Evolutionary conservation across 2,329 filamentous ascomycete species (phyloP).

Genomic region (Aspergillus clavatus): DNA sequence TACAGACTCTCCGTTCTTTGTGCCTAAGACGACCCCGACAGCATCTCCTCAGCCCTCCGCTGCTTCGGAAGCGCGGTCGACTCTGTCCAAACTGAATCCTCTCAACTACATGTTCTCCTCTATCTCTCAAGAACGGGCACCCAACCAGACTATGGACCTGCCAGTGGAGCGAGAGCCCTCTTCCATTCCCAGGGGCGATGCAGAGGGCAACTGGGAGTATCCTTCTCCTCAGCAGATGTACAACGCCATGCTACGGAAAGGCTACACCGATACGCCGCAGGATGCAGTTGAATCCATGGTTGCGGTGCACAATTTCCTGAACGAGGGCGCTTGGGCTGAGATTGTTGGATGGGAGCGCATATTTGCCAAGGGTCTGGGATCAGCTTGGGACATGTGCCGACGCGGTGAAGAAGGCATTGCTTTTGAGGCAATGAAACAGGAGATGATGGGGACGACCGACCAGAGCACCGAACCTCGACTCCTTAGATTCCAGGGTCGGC

Average conservation of each 20-base stretch:
- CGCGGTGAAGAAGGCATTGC: slow-evolving; percentile 65
- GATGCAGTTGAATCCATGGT: slow-evolving; percentile 97
- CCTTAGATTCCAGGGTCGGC: slow-evolving; percentile 81
- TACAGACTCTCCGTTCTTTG: slow-evolving; percentile 46
- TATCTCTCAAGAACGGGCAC: slow-evolving; percentile 72
- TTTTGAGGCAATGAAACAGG: slow-evolving; percentile 51
- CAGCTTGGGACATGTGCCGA: slow-evolving; percentile 69
- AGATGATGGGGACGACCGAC: slow-evolving; percentile 32
- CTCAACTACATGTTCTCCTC: slow-evolving; percentile 95
- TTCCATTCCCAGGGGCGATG: slow-evolving; percentile 81
- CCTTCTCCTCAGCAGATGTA: slow-evolving; percentile 99
- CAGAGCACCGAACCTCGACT: slow-evolving; percentile 60
- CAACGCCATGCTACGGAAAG: slow-evolving; percentile 93
- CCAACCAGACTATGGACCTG: slow-evolving; percentile 67
- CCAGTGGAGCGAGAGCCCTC: slow-evolving; percentile 78
- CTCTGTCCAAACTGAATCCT: slow-evolving; percentile 64
- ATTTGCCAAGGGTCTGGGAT: slow-evolving; percentile 67
- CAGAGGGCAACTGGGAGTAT: slow-evolving; percentile 85
- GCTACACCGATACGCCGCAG: slow-evolving; percentile 87
- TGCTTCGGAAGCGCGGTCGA: slow-evolving; percentile 38
- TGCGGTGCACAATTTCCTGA: slow-evolving; percentile 94
- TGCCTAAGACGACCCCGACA: slow-evolving; percentile 27
- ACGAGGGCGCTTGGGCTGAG: slow-evolving; percentile 95
- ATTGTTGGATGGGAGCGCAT: slow-evolving; percentile 90
- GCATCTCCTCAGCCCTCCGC: slow-evolving; percentile 29